A percentile compares a stretch with the other conserved stretches of the same genome.
phyloP scores from a whole-genome alignment of 345 rosid genomes.

The Erysimum cheiranthoides region DNA sequence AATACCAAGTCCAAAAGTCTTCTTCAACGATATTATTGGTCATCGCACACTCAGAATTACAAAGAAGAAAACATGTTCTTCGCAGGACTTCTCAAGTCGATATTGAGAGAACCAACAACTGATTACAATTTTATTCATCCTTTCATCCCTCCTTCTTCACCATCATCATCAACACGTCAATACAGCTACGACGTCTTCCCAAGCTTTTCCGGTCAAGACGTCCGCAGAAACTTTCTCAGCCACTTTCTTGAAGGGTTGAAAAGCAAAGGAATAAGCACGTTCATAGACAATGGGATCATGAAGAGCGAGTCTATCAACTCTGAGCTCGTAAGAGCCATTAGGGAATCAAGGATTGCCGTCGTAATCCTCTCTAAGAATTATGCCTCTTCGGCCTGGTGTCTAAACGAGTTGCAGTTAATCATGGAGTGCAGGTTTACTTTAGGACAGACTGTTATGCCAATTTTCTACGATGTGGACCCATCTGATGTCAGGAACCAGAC shows the following conservation, averaged over 20 bases:
- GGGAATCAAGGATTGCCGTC: slow-evolving; percentile 5
- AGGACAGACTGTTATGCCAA: slow-evolving; percentile 20
- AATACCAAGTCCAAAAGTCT: too few species aligned
- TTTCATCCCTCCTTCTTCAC: too few species aligned
- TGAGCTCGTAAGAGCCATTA: slow-evolving; percentile 12
- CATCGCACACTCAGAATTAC: too few species aligned
- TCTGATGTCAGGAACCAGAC: slow-evolving; percentile 33
- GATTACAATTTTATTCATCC: too few species aligned
- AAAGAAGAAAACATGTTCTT: too few species aligned
- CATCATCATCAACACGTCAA: slow-evolving; percentile 1
- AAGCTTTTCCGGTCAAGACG: slow-evolving; percentile 26
- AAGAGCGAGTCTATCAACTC: background rate
- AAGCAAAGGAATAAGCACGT: background rate
- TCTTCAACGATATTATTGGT: too few species aligned
- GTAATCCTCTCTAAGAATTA: slow-evolving; percentile 32
- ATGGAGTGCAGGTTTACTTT: slow-evolving; percentile 11
- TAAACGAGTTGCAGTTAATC: slow-evolving; percentile 16
- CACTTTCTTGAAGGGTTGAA: slow-evolving; percentile 27
- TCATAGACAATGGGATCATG: slow-evolving; percentile 13
- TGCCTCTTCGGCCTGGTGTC: slow-evolving; percentile 31
- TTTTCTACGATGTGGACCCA: slow-evolving; percentile 32
- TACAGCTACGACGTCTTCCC: slow-evolving; percentile 35
- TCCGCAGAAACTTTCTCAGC: slow-evolving; percentile 28
- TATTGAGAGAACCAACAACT: too few species aligned
- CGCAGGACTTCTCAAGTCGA: too few species aligned